Base-by-base conservation (phyloP, 345 rosid genomes). In the Trapa incisa region DNA sequence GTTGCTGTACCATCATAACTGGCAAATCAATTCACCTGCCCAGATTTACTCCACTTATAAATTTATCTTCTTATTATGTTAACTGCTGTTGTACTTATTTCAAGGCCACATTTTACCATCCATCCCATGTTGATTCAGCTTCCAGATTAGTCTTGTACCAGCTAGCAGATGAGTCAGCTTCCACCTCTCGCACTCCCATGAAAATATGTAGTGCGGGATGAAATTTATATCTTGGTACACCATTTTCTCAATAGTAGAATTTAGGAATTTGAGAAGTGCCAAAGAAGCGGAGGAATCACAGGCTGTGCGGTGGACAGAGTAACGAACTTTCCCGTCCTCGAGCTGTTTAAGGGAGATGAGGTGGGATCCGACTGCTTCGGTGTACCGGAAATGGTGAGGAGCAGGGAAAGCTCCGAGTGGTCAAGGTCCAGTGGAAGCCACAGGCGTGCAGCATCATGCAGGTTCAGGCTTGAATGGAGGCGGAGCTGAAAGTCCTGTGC, bases 381-480 rank as follows among this genome's bases (percentile, higher is more conserved):
- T 88, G 75, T 73, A 88, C 50, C 84, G 97, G 67, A 81, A 70
- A 92, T 85, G n/a, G 97, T 93, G 75, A 88, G 86, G 17, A 96
- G 80, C 29, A 93, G 74, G 5, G 81, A 83, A 73, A 88, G 96
- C 70, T 93, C 94, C 3, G 89, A 72, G 36, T 67, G 85, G 74
- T 72, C 47, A 68, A 90, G 84, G 71, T 83, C 71, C 37, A 93
- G 83, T 8, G 91, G 81, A 63, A 69, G 58, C 98, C 96, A 90
- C 15, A 71, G 69, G 72, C 33, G 82, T 6, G 50, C 67, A 48
- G 29, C 67, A 3, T 47, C 67, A 41, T 35, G 15, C 29, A 22
- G 29, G 29, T 22, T 22, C 29, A 22, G 63, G 4, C 60, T 54
- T 68, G 74, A 22, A 11, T 12, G 66, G 80, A n/a, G 79, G 69